phyloP scores from a whole-genome alignment of 805 yeast genomes.

The Ogataea trehalophila region DNA sequence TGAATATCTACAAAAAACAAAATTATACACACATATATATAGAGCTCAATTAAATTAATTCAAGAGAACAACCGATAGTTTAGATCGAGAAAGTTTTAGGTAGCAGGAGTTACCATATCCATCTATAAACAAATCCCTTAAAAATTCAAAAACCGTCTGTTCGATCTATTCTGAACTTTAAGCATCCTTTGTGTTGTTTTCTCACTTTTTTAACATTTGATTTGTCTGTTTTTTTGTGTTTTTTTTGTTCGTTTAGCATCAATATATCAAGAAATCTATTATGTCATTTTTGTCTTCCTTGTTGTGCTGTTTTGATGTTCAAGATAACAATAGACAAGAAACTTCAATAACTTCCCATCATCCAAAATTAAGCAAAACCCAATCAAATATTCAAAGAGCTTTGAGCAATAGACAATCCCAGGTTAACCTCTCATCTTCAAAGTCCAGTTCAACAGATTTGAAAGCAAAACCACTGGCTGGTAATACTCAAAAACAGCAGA shows the following conservation, averaged over 20 bases:
- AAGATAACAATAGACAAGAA: conserved; percentile 27
- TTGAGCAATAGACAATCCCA: conserved; percentile 21
- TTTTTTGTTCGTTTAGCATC: neutral
- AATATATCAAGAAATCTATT: neutral
- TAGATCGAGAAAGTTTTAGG: too few relatives aligned
- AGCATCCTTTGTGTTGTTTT: too few relatives aligned
- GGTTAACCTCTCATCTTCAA: conserved; percentile 6
- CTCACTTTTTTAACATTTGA: too few relatives aligned
- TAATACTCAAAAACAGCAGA: neutral
- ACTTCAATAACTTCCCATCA: conserved; percentile 19
- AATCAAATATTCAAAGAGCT: conserved; percentile 32
- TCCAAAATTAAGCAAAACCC: conserved; percentile 27
- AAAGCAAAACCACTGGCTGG: conserved; percentile 2
- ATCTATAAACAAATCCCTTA: too few relatives aligned
- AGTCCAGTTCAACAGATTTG: conserved; percentile 5
- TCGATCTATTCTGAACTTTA: too few relatives aligned
- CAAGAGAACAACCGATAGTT: too few relatives aligned
- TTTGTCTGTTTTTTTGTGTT: too few relatives aligned
- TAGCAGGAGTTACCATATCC: too few relatives aligned
- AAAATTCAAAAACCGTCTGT: too few relatives aligned
- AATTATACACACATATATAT: too few relatives aligned
- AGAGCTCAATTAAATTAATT: too few relatives aligned
- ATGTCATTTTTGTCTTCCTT: conserved; percentile 33
- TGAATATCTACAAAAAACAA: too few relatives aligned
- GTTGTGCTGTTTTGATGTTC: conserved; percentile 32